Evolutionary conservation across 2,329 filamentous ascomycete genomes (phyloP).

Genomic region (Apiospora kogelbergensis): DNA sequence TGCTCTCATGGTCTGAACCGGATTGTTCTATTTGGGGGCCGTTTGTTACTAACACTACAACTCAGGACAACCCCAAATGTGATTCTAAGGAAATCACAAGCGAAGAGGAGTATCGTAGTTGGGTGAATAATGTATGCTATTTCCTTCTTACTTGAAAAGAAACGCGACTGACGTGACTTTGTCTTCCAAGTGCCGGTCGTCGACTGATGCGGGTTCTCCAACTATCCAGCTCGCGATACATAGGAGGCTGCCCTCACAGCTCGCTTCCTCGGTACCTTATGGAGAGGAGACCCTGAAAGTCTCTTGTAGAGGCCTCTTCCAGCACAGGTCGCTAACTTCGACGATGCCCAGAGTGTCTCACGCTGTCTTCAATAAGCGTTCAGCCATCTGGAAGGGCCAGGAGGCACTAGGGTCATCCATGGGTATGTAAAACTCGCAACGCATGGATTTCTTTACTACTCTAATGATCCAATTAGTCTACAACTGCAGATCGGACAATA

Average conservation of each 20-base stretch:
- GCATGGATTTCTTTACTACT: background rate
- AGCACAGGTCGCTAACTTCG: background rate
- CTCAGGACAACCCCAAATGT: background rate
- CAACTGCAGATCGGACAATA: background rate
- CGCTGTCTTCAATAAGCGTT: background rate
- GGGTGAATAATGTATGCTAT: background rate
- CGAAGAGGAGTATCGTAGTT: background rate
- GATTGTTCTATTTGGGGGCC: background rate
- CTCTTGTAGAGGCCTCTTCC: background rate
- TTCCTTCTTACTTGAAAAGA: background rate
- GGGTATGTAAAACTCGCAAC: background rate
- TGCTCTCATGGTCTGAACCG: background rate
- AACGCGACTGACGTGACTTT: background rate
- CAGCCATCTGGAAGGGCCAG: background rate
- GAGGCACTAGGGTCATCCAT: background rate
- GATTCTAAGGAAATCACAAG: background rate
- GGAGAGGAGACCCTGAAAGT: background rate
- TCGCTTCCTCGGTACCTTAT: background rate
- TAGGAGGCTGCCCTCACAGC: background rate
- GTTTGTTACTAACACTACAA: background rate
- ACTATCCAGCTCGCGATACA: background rate
- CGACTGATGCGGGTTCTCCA: background rate
- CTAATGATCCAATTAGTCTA: background rate
- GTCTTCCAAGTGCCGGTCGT: background rate
- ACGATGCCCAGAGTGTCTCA: background rate